These are phyloP conservation scores for Triglochin maritima DNA, from an alignment of 106 monocot genomes.

Conservation along the genomic window DNA sequence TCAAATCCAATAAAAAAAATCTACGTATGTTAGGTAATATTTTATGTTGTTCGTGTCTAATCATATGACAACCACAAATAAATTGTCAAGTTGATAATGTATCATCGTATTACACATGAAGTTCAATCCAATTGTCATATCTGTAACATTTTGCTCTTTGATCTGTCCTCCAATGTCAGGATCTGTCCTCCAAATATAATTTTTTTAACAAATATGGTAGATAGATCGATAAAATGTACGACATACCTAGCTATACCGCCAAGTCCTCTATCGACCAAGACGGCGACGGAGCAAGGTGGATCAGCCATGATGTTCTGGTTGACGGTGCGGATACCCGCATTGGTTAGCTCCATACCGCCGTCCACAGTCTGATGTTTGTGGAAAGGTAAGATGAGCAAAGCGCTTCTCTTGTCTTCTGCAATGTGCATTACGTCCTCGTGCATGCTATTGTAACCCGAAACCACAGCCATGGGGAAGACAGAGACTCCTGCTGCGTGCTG, in stretches of 20 bases:
- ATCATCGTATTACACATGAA: too few relatives aligned
- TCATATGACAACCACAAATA: too few relatives aligned
- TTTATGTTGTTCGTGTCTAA: too few relatives aligned
- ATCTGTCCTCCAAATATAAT: too few relatives aligned
- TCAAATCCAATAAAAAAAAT: too few relatives aligned
- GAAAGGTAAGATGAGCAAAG: slow-evolving; percentile 30
- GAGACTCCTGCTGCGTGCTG: slow-evolving; percentile 17
- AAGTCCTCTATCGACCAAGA: slow-evolving; percentile 36
- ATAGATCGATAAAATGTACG: too few relatives aligned
- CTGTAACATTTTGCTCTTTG: too few relatives aligned
- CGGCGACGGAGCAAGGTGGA: slow-evolving; percentile 37
- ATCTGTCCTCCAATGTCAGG: too few relatives aligned
- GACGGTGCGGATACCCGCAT: slow-evolving; percentile 9
- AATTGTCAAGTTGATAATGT: too few relatives aligned
- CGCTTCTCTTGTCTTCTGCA: slow-evolving; percentile 24
- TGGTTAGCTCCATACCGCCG: slow-evolving; percentile 16
- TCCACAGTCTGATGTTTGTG: slow-evolving; percentile 35
- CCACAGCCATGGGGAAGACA: slow-evolving; percentile 19
- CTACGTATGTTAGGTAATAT: too few relatives aligned
- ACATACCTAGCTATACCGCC: slow-evolving; percentile 11
- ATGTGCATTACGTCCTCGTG: slow-evolving; percentile 30
- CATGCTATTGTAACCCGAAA: slow-evolving; percentile 18
- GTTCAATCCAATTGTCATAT: too few relatives aligned
- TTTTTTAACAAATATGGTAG: too few relatives aligned
- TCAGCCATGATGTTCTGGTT: slow-evolving; percentile 24